Percentiles rank a stretch among this genome's conserved stretches.
Evolutionary conservation across 2,329 filamentous ascomycete species (phyloP).

Genomic region (Fusarium oxysporum): DNA sequence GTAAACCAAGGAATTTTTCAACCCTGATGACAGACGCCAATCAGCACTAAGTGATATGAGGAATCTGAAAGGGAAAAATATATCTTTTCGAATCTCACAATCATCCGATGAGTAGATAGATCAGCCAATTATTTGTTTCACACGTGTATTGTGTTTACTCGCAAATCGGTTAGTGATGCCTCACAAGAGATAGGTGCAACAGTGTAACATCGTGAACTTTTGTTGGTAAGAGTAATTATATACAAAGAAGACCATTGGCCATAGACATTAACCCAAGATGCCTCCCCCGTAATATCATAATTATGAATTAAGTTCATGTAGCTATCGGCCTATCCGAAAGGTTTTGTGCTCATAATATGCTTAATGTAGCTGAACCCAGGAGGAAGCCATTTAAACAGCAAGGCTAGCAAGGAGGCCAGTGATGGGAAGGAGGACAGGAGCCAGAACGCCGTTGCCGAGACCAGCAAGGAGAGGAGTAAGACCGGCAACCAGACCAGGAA

Average conservation of each 20-base stretch:
- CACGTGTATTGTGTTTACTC: not conserved
- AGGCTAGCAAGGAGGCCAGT: conserved; percentile 41
- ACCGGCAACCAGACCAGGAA: conserved; percentile 42
- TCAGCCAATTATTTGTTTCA: too few relatives aligned
- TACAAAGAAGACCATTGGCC: conserved; percentile 7
- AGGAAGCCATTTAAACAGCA: not conserved
- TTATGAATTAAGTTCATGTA: not conserved
- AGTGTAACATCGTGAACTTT: not conserved
- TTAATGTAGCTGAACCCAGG: not conserved
- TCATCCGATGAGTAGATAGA: too few relatives aligned
- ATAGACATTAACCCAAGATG: not conserved
- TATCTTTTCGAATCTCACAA: not conserved
- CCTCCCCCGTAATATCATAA: not conserved
- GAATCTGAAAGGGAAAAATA: not conserved
- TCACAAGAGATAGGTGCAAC: too few relatives aligned
- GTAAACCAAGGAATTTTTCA: not conserved
- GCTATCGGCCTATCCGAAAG: not conserved
- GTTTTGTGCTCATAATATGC: not conserved
- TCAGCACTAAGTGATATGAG: not conserved
- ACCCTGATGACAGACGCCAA: not conserved
- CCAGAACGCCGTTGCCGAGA: conserved; percentile 42
- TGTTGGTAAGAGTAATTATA: conserved; percentile 7
- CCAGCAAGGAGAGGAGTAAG: conserved; percentile 46
- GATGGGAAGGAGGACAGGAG: conserved; percentile 44
- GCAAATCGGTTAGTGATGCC: not conserved